Evolutionary conservation across 371 early-diverging fungal genomes (phyloP).

Genomic region (Sporodiniella umbellata): DNA sequence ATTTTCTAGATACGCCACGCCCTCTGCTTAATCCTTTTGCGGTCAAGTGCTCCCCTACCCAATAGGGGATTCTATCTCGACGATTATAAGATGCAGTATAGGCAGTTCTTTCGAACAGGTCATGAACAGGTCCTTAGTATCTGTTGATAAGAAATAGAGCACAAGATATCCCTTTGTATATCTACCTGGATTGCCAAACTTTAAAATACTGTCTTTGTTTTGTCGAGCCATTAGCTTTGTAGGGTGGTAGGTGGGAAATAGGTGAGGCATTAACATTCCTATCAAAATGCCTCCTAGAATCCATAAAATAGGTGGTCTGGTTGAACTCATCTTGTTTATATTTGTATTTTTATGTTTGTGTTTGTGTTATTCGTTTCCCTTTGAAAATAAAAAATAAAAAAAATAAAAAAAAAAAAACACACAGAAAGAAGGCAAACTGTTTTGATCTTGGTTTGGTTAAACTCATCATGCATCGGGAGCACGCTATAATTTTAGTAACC

Average conservation of each 20-base stretch:
- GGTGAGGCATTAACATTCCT: slow-evolving; percentile 23
- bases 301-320: slow-evolving; percentile 3
- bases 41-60: slow-evolving; percentile 82
- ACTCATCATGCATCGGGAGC: no score
- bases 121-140: slow-evolving; percentile 44
- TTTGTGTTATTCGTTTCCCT: no score
- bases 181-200: slow-evolving; percentile 47
- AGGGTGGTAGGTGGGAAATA: background rate
- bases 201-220: slow-evolving; percentile 9
- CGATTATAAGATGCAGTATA: slow-evolving; percentile 67
- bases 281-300: slow-evolving; percentile 20
- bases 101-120: slow-evolving; percentile 43
- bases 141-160: background rate
- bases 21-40: slow-evolving; percentile 49
- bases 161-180: background rate
- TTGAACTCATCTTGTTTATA: background rate
- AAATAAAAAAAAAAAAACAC: no score
- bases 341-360: no score
- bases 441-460: no score
- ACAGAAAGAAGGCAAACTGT: no score
- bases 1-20: slow-evolving; percentile 50
- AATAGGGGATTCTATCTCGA: slow-evolving; percentile 72
- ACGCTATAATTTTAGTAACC: no score
- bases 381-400: no score
- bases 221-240: background rate